Percentiles rank a stretch among this genome's conserved stretches.
phyloP scores from a whole-genome alignment of 225 moss, liverwort and hornwort species.

The Pleurozium schreberi region DNA sequence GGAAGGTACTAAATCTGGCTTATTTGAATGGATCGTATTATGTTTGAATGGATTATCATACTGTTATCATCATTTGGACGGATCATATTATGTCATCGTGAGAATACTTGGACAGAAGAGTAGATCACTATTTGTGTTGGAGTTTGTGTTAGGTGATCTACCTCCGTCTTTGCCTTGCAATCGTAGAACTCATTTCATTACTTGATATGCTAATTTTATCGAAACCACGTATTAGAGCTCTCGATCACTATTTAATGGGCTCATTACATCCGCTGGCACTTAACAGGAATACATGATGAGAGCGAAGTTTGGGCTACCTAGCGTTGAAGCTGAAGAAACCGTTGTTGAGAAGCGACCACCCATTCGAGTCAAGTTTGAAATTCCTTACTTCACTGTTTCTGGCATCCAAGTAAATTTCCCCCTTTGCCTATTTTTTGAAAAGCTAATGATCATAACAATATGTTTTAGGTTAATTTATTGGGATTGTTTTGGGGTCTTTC shows the following conservation, averaged over 20 bases:
- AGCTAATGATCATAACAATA: not conserved
- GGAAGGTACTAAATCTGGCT: conserved; percentile 50
- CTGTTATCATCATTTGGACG: not conserved
- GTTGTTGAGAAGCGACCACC: conserved; percentile 85
- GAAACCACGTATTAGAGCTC: not conserved
- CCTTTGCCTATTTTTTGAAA: not conserved
- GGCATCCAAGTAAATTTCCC: conserved; percentile 65
- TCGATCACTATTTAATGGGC: not conserved
- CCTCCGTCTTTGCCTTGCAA: not conserved
- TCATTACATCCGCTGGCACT: not conserved
- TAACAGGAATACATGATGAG: conserved; percentile 91
- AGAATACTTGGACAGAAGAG: not conserved
- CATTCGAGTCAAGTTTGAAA: conserved; percentile 94
- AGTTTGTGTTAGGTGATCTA: not conserved
- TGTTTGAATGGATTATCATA: not conserved
- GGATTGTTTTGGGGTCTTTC: not conserved
- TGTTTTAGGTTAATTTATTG: not conserved
- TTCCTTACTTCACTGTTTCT: conserved; percentile 95
- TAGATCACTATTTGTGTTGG: too few species aligned
- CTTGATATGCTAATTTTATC: not conserved
- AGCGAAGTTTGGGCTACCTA: conserved; percentile 93
- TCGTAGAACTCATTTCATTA: not conserved
- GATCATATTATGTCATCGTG: not conserved
- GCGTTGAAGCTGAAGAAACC: conserved; percentile 83
- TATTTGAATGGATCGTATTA: not conserved